phyloP scores from a whole-genome alignment of 192 early-diverging fungal genomes.

The Backusella westeae region DNA sequence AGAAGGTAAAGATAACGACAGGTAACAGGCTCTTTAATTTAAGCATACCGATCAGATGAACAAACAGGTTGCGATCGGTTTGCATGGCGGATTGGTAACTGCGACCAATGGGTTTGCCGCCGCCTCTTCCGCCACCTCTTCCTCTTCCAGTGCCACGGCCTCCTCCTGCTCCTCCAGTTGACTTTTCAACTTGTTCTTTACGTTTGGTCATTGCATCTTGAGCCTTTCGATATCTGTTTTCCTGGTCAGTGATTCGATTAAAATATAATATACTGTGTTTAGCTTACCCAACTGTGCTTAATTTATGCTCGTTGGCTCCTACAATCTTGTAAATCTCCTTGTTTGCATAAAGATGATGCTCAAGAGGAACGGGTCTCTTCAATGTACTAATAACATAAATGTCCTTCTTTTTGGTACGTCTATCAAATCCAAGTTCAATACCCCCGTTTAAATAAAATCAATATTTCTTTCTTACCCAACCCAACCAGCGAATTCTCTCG shows the following conservation, averaged over 20 bases:
- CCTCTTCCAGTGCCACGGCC: conserved; percentile 38
- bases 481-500: conserved; percentile 99
- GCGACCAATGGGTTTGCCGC: conserved; percentile 30
- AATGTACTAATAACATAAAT: conserved; percentile 96
- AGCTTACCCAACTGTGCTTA: conserved; percentile 34
- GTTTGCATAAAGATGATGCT: conserved; percentile 89
- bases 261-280: no score
- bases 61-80: conserved; percentile 75
- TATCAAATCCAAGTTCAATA: conserved; percentile 10
- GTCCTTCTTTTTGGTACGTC: conserved; percentile 94
- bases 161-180: conserved; percentile 43
- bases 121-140: conserved; percentile 49
- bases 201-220: conserved; percentile 67
- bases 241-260: no score
- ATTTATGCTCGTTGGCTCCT: conserved; percentile 67
- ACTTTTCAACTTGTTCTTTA: conserved; percentile 43
- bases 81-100: conserved; percentile 31
- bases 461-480: conserved; percentile 67
- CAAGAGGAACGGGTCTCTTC: conserved; percentile 92
- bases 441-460: no score
- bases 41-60: conserved; percentile 74
- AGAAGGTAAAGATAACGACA: conserved; percentile 91
- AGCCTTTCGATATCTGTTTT: conserved; percentile 67
- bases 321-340: conserved; percentile 90
- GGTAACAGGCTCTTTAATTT: conserved; percentile 80